Evolutionary conservation across 805 yeast genomes (phyloP).

Genomic region (Candida maltosa): DNA sequence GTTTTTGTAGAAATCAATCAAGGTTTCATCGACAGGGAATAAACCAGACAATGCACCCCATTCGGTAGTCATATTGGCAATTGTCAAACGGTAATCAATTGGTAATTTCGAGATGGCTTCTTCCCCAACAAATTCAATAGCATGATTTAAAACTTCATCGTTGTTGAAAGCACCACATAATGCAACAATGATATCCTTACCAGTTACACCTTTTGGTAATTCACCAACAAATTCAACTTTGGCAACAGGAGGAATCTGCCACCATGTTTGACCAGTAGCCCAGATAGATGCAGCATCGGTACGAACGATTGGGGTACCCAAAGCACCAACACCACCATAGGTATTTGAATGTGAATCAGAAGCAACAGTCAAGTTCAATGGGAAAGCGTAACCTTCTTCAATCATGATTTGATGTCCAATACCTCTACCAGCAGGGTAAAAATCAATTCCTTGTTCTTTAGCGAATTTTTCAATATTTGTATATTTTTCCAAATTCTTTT

Average conservation of each 20-base stretch:
- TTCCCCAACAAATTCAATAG: slow-evolving; percentile 89
- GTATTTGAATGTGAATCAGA: slow-evolving; percentile 97
- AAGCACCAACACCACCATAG: slow-evolving; percentile 92
- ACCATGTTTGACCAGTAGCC: slow-evolving; percentile 99
- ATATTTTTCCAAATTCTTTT: slow-evolving; percentile 85
- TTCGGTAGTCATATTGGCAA: slow-evolving; percentile 97
- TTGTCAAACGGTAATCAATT: slow-evolving; percentile 83
- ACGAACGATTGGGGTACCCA: slow-evolving; percentile 97
- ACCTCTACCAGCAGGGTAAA: slow-evolving; percentile 98
- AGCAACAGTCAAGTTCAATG: slow-evolving; percentile 89
- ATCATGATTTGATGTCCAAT: slow-evolving; percentile 99
- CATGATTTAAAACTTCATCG: slow-evolving; percentile 90
- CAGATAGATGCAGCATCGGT: slow-evolving; percentile 99
- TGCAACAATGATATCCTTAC: slow-evolving; percentile 96
- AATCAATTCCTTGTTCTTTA: slow-evolving; percentile 85
- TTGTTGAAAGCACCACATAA: slow-evolving; percentile 90
- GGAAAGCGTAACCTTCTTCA: slow-evolving; percentile 98
- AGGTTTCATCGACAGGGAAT: slow-evolving; percentile 88
- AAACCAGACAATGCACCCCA: slow-evolving; percentile 98
- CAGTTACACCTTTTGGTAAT: slow-evolving; percentile 84
- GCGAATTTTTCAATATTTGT: slow-evolving; percentile 87
- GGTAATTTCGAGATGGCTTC: slow-evolving; percentile 68
- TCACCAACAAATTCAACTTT: slow-evolving; percentile 80
- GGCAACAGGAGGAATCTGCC: slow-evolving; percentile 99
- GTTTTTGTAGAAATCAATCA: slow-evolving; percentile 73